Conservation (phyloP, 805 yeast species). For the Suhomyces faveliae region DNA sequence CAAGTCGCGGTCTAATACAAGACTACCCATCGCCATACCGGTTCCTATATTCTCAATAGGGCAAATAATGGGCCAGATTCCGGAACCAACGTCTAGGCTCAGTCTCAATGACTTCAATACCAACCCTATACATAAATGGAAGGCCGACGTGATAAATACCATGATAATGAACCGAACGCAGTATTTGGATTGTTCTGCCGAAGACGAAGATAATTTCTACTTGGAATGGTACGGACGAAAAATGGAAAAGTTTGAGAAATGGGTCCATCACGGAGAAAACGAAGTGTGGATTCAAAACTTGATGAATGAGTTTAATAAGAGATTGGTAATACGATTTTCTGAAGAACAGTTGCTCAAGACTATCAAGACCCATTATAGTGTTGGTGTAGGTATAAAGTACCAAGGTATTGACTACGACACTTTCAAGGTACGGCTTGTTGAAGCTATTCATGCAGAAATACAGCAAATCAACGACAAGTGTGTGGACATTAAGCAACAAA, state of each 20-base stretch:
- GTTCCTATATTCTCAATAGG: slow-evolving; percentile 34
- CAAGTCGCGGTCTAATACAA: slow-evolving; percentile 15
- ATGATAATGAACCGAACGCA: slow-evolving; percentile 30
- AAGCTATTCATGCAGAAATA: neutral
- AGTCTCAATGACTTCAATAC: slow-evolving; percentile 12
- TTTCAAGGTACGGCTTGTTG: neutral
- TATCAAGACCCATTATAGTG: slow-evolving; percentile 11
- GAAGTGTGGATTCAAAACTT: slow-evolving; percentile 14
- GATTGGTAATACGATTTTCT: slow-evolving; percentile 16
- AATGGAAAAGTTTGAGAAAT: slow-evolving; percentile 22
- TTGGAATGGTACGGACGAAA: slow-evolving; percentile 27
- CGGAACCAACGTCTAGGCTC: slow-evolving; percentile 20
- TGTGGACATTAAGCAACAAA: neutral
- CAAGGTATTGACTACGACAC: neutral
- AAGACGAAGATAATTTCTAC: slow-evolving; percentile 17
- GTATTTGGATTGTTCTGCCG: slow-evolving; percentile 14
- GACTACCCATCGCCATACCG: slow-evolving; percentile 37
- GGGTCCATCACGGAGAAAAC: slow-evolving; percentile 21
- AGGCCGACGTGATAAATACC: slow-evolving; percentile 25
- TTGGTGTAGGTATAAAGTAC: neutral
- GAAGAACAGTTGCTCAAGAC: slow-evolving; percentile 26
- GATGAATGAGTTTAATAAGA: slow-evolving; percentile 20
- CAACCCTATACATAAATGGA: slow-evolving; percentile 32
- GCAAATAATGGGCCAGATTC: slow-evolving; percentile 23
- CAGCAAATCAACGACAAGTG: neutral